These are phyloP conservation scores for Anethum foeniculum DNA, from an alignment of 140 eudicot species.

Conservation along the genomic window DNA sequence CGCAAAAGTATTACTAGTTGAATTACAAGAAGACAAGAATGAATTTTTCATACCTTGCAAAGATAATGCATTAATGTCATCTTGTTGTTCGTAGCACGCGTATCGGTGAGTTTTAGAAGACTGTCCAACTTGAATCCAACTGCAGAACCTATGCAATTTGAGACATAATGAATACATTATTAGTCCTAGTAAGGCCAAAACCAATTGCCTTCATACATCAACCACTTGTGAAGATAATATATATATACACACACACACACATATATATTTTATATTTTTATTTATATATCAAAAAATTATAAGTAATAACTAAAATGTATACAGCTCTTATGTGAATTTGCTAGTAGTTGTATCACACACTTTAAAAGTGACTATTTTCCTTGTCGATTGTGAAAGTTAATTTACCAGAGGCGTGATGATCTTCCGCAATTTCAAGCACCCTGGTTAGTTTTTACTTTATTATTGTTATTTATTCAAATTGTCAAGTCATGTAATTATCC, in stretches of 20 bases:
- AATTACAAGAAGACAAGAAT: neutral
- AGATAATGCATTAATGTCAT: slow-evolving; percentile 7
- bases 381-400: neutral
- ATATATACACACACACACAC: neutral
- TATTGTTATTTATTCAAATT: neutral
- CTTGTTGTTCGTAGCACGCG: slow-evolving; percentile 6
- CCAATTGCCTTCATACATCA: neutral
- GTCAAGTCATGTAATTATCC: neutral
- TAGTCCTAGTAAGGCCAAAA: neutral
- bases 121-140: slow-evolving; percentile 9
- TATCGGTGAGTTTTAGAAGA: slow-evolving; percentile 6
- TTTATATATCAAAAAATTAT: neutral
- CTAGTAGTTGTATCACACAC: neutral
- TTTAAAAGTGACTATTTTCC: neutral
- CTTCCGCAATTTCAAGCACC: neutral
- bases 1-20: neutral
- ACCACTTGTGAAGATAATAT: neutral
- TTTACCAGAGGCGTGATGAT: neutral
- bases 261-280: neutral
- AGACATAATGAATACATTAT: neutral
- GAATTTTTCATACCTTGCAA: neutral
- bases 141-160: neutral
- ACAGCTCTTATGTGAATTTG: neutral
- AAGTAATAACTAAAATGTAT: neutral
- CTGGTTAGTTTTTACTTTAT: neutral